Base-by-base conservation (phyloP, 768 basidiomycete species). In the Trametes elegans region DNA sequence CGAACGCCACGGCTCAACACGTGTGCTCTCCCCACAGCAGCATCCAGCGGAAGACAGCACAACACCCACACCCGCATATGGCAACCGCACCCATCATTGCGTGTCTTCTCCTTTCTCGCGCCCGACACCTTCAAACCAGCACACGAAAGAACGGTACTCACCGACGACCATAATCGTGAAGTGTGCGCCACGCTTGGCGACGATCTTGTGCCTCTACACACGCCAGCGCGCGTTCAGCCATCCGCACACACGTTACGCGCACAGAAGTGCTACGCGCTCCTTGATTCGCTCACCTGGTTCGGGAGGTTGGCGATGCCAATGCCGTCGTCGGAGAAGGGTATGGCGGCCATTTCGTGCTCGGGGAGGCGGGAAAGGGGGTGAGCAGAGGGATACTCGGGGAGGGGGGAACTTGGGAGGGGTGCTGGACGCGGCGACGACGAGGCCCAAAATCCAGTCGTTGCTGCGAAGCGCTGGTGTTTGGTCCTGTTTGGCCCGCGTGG, bases 151-250 rank as follows among this genome's bases (percentile, higher is more conserved):
- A 47, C 18, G 7, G 14, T 21, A 70, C 89, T 70, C 66, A 93
- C 97, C 97, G 57, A 98, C 95, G 40, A 98, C 97, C 97, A 99
- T 99, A 67, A 99, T 84, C 54, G 97, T 98, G 76, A 98, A 98
- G 76, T 98, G 95, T 7, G 90, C 93, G 57, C 97, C 97, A 68
- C 80, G 87, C 79, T 98, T 96, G 59, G 93, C 95, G 60, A 98
- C 94, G 70, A 98, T 98, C 81, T 98, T 98, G 80, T 99, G 97
- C 79, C 90, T 87, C 95, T 98, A 70, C 44, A 60, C 50, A 28
- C 42, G 32, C 40, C 41, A 52, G 28, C 41, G 29, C 32, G 49
- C 38, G 49, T 48, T 65, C 46, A 57, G 54, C 39, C 19, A 39
- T 19, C 23, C 16, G 34, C 14, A 50, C 49, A 42, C 31, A 26